Conservation (phyloP, 352 stramenopile species). For the Thraustochytrium striatum region DNA sequence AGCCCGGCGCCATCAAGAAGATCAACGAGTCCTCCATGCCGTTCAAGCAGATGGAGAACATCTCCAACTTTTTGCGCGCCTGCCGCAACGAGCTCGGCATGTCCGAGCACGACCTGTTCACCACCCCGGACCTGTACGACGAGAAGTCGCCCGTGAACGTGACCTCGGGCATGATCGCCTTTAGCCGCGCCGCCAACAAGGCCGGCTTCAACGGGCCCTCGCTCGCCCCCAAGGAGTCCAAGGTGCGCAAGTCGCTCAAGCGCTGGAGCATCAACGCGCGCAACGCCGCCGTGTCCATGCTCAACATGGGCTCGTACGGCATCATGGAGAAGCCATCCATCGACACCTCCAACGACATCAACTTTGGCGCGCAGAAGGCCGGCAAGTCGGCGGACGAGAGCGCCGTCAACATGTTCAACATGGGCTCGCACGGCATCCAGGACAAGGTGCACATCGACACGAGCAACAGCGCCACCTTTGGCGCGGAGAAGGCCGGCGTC, state of each 20-base stretch:
- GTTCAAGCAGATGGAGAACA: constrained; percentile 88
- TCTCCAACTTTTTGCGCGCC: constrained; percentile 72
- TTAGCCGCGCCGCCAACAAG: constrained; percentile 26
- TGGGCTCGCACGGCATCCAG: constrained; percentile 27
- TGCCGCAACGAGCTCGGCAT: constrained; percentile 72
- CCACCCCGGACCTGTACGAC: constrained; percentile 80
- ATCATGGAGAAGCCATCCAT: constrained; percentile 51
- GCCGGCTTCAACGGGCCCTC: constrained; percentile 36
- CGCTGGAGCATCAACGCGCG: constrained; percentile 20
- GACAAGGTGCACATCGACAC: not conserved
- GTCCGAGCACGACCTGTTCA: constrained; percentile 80
- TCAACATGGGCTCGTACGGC: constrained; percentile 52
- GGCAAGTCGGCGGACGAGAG: not conserved
- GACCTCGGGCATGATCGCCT: constrained; percentile 37
- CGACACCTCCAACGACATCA: constrained; percentile 45
- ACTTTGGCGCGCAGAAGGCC: constrained; percentile 35
- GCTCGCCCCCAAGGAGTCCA: constrained; percentile 21
- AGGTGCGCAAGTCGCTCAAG: constrained; percentile 10
- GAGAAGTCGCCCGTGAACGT: constrained; percentile 69
- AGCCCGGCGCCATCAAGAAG: constrained; percentile 57
- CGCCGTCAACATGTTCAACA: not conserved
- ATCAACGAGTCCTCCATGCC: constrained; percentile 73
- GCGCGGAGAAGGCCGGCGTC: not conserved
- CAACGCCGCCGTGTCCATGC: constrained; percentile 27
- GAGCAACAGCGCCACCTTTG: constrained; percentile 20